Conservation (phyloP, 805 yeast genomes). For the Metschnikowia matae region DNA sequence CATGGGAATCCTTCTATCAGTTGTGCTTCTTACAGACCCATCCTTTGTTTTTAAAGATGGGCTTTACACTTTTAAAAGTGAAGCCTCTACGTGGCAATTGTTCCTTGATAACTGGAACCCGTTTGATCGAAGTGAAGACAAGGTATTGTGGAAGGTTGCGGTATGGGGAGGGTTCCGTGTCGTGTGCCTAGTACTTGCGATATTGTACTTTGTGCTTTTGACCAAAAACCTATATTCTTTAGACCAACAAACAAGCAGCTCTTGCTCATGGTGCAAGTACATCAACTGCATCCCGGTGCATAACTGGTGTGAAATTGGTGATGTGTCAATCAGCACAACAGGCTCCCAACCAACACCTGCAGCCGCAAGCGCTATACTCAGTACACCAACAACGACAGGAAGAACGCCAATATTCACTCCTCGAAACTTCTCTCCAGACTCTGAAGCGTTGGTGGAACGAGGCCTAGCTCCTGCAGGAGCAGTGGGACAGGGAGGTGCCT, state of each 20-base stretch:
- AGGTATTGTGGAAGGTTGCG: slow-evolving; percentile 37
- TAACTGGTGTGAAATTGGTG: slow-evolving; percentile 62
- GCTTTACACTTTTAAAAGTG: slow-evolving; percentile 32
- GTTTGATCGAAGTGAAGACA: slow-evolving; percentile 28
- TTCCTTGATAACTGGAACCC: slow-evolving; percentile 41
- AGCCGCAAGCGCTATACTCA: slow-evolving; percentile 1
- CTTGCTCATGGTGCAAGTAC: slow-evolving; percentile 70
- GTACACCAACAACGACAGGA: slow-evolving; percentile 5
- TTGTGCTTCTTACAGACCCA: slow-evolving; percentile 55
- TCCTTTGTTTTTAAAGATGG: slow-evolving; percentile 41
- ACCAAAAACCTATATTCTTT: slow-evolving; percentile 42
- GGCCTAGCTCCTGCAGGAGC: not conserved
- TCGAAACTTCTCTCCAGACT: not conserved
- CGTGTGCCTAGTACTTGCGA: slow-evolving; percentile 39
- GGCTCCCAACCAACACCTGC: slow-evolving; percentile 8
- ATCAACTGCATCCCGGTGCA: slow-evolving; percentile 66
- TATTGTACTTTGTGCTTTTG: slow-evolving; percentile 49
- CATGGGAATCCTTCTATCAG: slow-evolving; percentile 50
- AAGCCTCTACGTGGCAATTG: slow-evolving; percentile 28
- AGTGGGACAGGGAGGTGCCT: not conserved
- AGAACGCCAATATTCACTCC: not conserved
- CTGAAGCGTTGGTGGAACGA: not conserved
- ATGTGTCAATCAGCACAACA: slow-evolving; percentile 23
- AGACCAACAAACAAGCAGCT: slow-evolving; percentile 42
- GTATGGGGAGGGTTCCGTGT: slow-evolving; percentile 52